phyloP scores from a whole-genome alignment of 352 stramenopile species.

The Phytophthora meadii region DNA sequence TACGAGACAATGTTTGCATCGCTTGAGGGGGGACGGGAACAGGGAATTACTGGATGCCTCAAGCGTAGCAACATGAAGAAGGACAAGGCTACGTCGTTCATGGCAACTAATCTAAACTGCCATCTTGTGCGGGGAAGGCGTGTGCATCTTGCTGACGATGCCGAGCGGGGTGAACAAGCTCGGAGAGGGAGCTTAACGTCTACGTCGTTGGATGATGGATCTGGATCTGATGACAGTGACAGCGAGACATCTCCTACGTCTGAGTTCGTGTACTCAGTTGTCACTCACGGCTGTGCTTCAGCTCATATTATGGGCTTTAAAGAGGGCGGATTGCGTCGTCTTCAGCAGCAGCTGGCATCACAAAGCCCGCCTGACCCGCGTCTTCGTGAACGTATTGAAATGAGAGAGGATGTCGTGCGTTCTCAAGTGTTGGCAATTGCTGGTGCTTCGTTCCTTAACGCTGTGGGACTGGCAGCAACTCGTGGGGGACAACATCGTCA shows the following conservation, averaged over 20 bases:
- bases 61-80: constrained; percentile 91
- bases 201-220: constrained; percentile 41
- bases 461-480: constrained; percentile 68
- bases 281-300: constrained; percentile 84
- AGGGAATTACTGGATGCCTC: constrained; percentile 82
- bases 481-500: constrained; percentile 64
- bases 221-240: constrained; percentile 44
- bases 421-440: constrained; percentile 80
- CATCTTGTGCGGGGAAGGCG: constrained; percentile 77
- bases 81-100: constrained; percentile 84
- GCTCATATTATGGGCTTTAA: constrained; percentile 87
- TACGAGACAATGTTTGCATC: constrained; percentile 72
- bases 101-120: constrained; percentile 88
- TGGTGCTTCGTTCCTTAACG: constrained; percentile 76
- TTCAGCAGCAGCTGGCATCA: constrained; percentile 53
- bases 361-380: constrained; percentile 56
- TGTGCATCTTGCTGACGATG: constrained; percentile 53
- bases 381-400: constrained; percentile 72
- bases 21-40: constrained; percentile 79
- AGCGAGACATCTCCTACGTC: constrained; percentile 37
- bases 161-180: constrained; percentile 30
- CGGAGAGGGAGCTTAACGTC: constrained; percentile 34
- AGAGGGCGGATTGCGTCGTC: constrained; percentile 74
- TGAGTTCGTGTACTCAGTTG: constrained; percentile 74
- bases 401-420: constrained; percentile 82